Conservation (phyloP, 2,329 filamentous ascomycete species). For the Balansia obtecta region DNA sequence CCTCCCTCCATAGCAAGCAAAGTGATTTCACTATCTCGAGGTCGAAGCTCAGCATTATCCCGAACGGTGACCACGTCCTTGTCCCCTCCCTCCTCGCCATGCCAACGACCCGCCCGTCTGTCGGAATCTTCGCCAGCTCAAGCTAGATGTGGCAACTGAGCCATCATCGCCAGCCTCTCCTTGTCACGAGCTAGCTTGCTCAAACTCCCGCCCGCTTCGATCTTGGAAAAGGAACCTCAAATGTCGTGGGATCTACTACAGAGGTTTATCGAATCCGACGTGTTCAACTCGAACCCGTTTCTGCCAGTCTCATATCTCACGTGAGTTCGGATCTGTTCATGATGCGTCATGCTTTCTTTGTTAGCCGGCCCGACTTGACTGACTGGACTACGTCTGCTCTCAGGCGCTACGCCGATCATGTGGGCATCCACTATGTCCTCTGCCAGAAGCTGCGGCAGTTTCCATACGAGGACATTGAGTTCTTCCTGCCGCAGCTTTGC, state of each 20-base stretch:
- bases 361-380: background rate
- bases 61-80: background rate
- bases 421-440: slow-evolving; percentile 80
- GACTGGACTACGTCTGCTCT: background rate
- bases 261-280: slow-evolving; percentile 85
- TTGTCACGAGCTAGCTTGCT: slow-evolving; percentile 6
- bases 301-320: slow-evolving; percentile 80
- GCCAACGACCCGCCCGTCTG: slow-evolving; percentile 10
- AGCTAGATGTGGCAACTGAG: slow-evolving; percentile 13
- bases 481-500: slow-evolving; percentile 80
- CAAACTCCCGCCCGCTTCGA: background rate
- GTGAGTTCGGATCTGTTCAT: slow-evolving; percentile 38
- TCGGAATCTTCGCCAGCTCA: slow-evolving; percentile 6
- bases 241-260: slow-evolving; percentile 82
- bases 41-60: background rate
- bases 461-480: slow-evolving; percentile 83
- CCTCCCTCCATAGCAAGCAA: background rate
- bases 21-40: background rate
- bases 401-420: slow-evolving; percentile 79
- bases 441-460: slow-evolving; percentile 84
- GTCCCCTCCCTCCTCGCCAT: slow-evolving; percentile 11
- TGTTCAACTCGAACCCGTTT: slow-evolving; percentile 85
- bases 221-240: slow-evolving; percentile 14
- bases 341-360: background rate
- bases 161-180: slow-evolving; percentile 3